A percentile compares a stretch with the other conserved stretches of the same genome.
phyloP scores from a whole-genome alignment of 1,284 basidiomycete genomes.

The Taiwanofungus camphoratus region DNA sequence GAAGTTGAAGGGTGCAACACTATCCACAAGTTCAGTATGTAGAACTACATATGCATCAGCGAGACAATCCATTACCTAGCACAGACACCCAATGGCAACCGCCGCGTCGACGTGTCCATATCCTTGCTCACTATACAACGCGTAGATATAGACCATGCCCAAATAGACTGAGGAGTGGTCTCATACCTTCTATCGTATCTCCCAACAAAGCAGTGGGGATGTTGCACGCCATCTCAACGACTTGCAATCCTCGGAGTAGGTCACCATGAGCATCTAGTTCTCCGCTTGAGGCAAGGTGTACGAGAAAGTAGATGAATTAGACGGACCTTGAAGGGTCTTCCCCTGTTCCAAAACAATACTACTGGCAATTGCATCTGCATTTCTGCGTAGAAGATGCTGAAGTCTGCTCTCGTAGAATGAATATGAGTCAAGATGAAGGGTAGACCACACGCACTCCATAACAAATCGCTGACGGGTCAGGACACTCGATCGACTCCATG shows the following conservation, averaged over 20 bases:
- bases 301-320: not conserved
- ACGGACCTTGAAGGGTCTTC: conserved; percentile 73
- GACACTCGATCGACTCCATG: conserved; percentile 85
- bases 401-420: conserved; percentile 41
- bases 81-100: conserved; percentile 75
- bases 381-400: conserved; percentile 74
- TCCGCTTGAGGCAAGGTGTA: not conserved
- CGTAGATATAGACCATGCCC: not conserved
- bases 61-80: conserved; percentile 46
- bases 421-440: not conserved
- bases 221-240: conserved; percentile 85
- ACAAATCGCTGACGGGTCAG: conserved; percentile 86
- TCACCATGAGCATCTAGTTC: conserved; percentile 86
- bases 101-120: conserved; percentile 92
- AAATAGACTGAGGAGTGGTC: not conserved
- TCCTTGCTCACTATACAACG: conserved; percentile 73
- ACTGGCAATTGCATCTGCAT: conserved; percentile 69
- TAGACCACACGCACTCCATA: conserved; percentile 60
- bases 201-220: conserved; percentile 84
- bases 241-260: conserved; percentile 89
- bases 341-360: conserved; percentile 89
- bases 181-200: conserved; percentile 83
- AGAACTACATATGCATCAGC: not conserved
- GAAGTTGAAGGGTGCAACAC: conserved; percentile 91
- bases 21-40: conserved; percentile 23